Evolutionary conservation across 2,329 filamentous ascomycete genomes (phyloP).

Genomic region (Chlorencoelia australis): DNA sequence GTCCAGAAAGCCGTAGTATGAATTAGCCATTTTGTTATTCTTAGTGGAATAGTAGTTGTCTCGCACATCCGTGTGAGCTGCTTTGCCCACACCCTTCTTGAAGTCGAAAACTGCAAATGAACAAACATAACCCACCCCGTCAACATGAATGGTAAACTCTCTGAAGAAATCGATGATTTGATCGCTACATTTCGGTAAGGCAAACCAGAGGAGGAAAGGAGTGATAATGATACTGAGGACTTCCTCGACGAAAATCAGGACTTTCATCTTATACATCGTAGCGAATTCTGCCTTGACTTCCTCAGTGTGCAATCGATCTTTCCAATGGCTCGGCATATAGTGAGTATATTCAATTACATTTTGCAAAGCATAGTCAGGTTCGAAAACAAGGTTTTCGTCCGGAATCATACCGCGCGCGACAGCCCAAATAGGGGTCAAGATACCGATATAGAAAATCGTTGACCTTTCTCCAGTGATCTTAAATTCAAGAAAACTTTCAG

Average conservation of each 20-base stretch:
- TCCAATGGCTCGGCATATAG: conserved; percentile 84
- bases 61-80: conserved; percentile 47
- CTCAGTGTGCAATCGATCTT: conserved; percentile 79
- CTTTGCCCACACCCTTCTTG: conserved; percentile 62
- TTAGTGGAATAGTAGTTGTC: conserved; percentile 93
- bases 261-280: conserved; percentile 80
- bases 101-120: conserved; percentile 98
- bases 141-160: conserved; percentile 94
- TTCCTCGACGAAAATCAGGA: conserved; percentile 87
- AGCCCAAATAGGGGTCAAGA: conserved; percentile 77
- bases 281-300: conserved; percentile 90
- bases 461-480: conserved; percentile 85
- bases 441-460: conserved; percentile 78
- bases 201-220: conserved; percentile 78
- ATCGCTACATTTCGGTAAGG: conserved; percentile 78
- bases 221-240: conserved; percentile 87
- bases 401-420: conserved; percentile 74
- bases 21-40: conserved; percentile 97
- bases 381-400: conserved; percentile 81
- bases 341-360: conserved; percentile 90
- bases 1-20: conserved; percentile 89
- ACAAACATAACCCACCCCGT: conserved; percentile 91
- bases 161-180: conserved; percentile 96
- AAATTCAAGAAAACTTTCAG: conserved; percentile 82
- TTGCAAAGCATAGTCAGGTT: conserved; percentile 79